These are phyloP conservation scores for bread wheat (Triticum aestivum) DNA, from an alignment of 176 grass and related monocot species.

Conservation along the genomic window IWGSC_CS_RefSeq_v2.1 NC_057804.1:616716139-616716638, in stretches of 20 bases:
- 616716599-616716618: constrained; percentile 43
- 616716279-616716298: constrained; percentile 97
- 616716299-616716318: constrained; percentile 97
- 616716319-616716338: constrained; percentile 97
- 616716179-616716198: constrained; percentile 78
- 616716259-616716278: constrained; percentile 82
- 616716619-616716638: constrained; percentile 68
- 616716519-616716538: constrained; percentile 33
- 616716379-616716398: constrained; percentile 92
- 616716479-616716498: constrained; percentile 52
- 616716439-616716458: constrained; percentile 47
- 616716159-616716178: constrained; percentile 74
- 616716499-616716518: constrained; percentile 41
- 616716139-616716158: constrained; percentile 73
- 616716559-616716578: constrained; percentile 28
- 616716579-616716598: constrained; percentile 28
- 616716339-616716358: constrained; percentile 94
- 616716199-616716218: constrained; percentile 94
- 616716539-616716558: constrained; percentile 45
- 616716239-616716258: constrained; percentile 83
- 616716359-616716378: constrained; percentile 87
- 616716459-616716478: constrained; percentile 32
- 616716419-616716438: constrained; percentile 57
- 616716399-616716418: constrained; percentile 80
- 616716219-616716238: constrained; percentile 88